phyloP scores from a whole-genome alignment of 805 yeast genomes.

The Starmerella bacillaris region DNA sequence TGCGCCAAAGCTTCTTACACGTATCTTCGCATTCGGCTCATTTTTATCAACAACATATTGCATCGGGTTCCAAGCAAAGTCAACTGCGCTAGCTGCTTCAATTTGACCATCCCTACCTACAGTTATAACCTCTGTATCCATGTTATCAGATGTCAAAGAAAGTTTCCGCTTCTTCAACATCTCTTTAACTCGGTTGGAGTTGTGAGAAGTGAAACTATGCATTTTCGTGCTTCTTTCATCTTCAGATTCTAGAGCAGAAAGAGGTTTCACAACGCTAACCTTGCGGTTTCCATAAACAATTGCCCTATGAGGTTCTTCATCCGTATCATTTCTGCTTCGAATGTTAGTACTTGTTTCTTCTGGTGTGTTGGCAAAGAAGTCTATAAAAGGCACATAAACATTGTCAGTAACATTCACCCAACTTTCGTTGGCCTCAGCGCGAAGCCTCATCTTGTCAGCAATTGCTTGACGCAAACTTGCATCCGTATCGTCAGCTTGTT shows the following conservation, averaged over 20 bases:
- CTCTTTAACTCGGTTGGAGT: background rate
- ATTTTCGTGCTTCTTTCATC: no score
- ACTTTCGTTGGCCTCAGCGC: conserved; percentile 45
- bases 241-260: no score
- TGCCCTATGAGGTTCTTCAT: conserved; percentile 1
- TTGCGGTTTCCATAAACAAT: no score
- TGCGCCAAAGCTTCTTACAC: no score
- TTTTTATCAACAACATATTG: conserved; percentile 6
- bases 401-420: conserved; percentile 79
- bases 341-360: background rate
- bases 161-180: background rate
- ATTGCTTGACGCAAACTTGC: conserved; percentile 69
- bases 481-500: conserved; percentile 55
- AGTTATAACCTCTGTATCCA: conserved; percentile 3
- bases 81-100: conserved; percentile 5
- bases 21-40: conserved; percentile 1
- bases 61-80: conserved; percentile 9
- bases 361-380: conserved; percentile 31
- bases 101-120: background rate
- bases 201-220: background rate
- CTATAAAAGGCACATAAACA: conserved; percentile 63
- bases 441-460: conserved; percentile 46
- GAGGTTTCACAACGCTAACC: no score
- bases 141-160: background rate
- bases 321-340: background rate